Evolutionary conservation across 1,139 yeast species (phyloP), one percentile per base, ranked within the genome.

Genomic region (Wickerhamomyces sp.): DNA sequence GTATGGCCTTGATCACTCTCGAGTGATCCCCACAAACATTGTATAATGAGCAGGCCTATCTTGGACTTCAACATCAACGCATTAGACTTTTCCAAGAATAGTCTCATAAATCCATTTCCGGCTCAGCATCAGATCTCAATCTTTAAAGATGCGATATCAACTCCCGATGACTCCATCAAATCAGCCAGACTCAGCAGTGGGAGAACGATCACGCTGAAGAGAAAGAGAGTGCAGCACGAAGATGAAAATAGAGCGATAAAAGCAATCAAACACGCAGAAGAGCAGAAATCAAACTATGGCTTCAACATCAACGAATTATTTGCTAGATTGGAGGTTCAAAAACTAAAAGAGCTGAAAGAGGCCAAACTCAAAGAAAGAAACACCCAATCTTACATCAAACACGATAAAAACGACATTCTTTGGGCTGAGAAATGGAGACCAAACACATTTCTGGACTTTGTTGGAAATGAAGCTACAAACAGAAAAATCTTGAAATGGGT

Each of bases 361-460:
- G 30, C 17, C 23, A 15, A 15, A 17, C 29, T 16, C 20, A 15
- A 16, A 18, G 24, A 21, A 10, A 30, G 9, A 12, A 28, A 29
- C 18, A 36, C 30, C 16, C 27, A 22, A 23, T 18, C 29, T 11
- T 38, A 30, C 34, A 29, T 26, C 8, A 24, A 22, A 3, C 32
- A 26, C 5, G 28, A 25, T 8, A 23, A 23, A 6, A 27, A 32
- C 11, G 40, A 45, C 5, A 36, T 43, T 12, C 54, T 80, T 8
- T 80, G 86, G 86, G 75, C 87, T 0, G 97, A 91, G 51, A 87
- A 86, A 58, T 89, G 89, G 68, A 66, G 91, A 32, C 96, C 98
- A 0, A 61, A 58, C 18, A 64, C 62, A 29, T 89, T 85, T 61
- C 52, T 87, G 51, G 96, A 76, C 57, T 75, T 64, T 59, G 77